Percentiles rank a stretch among this genome's conserved stretches.
Conservation (phyloP, 1,284 basidiomycete species). For the Trichosporon faecale region DNA sequence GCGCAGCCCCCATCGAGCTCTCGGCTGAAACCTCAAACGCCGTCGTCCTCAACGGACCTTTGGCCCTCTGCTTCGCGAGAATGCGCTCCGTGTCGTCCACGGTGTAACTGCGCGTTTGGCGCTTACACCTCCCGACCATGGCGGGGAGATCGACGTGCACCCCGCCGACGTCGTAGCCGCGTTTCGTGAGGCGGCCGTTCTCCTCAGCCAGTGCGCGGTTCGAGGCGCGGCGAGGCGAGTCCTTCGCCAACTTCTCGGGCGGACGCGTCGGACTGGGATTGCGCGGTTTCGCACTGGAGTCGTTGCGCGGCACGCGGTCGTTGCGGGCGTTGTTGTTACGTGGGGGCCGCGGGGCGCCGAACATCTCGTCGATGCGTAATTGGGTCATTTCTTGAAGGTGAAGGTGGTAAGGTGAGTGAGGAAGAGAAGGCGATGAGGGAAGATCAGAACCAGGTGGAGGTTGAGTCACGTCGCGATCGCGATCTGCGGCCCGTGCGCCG, state of each 20-base stretch:
- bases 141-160: constrained; percentile 16
- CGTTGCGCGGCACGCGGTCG: not conserved
- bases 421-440: not conserved
- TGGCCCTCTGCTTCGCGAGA: not conserved
- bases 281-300: not conserved
- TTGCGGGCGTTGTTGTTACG: not conserved
- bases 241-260: not conserved
- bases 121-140: not conserved
- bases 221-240: not conserved
- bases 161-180: constrained; percentile 6
- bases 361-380: constrained; percentile 6
- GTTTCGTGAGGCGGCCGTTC: constrained; percentile 17
- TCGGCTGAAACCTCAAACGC: constrained; percentile 16
- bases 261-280: not conserved
- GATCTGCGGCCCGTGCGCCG: not conserved
- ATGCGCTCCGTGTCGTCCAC: constrained; percentile 2
- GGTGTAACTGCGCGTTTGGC: constrained; percentile 8
- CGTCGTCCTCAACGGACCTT: not conserved
- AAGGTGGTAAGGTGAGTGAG: not conserved
- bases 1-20: constrained; percentile 17
- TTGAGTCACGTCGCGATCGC: not conserved
- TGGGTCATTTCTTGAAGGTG: not conserved
- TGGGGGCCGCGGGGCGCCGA: not conserved
- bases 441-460: not conserved
- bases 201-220: constrained; percentile 13